phyloP scores from a whole-genome alignment of 1,139 yeast species.

The Pneumocystis carinii region DNA sequence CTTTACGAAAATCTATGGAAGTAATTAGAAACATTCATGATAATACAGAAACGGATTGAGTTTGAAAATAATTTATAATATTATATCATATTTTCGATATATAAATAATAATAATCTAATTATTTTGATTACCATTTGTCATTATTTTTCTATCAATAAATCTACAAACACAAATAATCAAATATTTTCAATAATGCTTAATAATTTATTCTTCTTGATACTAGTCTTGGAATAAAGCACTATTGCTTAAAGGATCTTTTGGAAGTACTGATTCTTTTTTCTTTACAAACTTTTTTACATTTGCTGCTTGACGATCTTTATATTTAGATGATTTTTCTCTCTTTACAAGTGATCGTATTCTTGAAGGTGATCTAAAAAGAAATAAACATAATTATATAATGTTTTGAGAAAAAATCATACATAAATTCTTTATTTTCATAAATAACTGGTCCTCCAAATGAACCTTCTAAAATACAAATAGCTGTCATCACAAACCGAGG shows the following conservation, averaged over 20 bases:
- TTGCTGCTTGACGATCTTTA: not conserved
- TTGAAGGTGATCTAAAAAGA: not conserved
- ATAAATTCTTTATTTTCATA: conserved; percentile 94
- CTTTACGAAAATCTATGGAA: not conserved
- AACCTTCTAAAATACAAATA: conserved; percentile 85
- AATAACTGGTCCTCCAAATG: conserved; percentile 95
- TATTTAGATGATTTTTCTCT: not conserved
- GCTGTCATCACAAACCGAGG: conserved; percentile 91
- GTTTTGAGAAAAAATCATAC: not conserved
- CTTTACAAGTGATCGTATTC: not conserved
- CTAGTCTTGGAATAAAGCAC: not conserved
- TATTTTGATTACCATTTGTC: not conserved
- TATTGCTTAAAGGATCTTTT: not conserved
- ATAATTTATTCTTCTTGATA: too few relatives aligned
- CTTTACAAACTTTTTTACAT: not conserved
- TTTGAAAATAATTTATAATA: not conserved
- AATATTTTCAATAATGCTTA: too few relatives aligned
- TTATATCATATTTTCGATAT: not conserved
- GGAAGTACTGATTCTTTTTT: not conserved
- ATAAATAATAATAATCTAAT: not conserved
- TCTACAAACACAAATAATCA: too few relatives aligned
- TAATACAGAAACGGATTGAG: not conserved
- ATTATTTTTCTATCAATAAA: too few relatives aligned
- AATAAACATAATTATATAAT: not conserved
- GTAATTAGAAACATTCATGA: not conserved